phyloP scores from a whole-genome alignment of 1,284 basidiomycete species.

The Sparassis latifolia region DNA sequence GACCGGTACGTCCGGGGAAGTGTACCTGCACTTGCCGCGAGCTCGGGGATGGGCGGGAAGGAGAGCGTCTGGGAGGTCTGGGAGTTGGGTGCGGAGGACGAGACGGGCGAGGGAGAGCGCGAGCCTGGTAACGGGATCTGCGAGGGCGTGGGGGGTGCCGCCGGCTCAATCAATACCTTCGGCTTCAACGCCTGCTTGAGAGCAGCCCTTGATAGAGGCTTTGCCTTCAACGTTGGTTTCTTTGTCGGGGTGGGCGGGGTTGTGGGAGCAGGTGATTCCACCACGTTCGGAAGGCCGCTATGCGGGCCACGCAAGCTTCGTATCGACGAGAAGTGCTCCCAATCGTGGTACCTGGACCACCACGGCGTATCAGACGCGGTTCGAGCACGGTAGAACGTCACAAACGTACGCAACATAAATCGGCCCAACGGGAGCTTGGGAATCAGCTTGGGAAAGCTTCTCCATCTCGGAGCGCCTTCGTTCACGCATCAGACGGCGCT shows the following conservation, averaged over 20 bases:
- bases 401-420: slow-evolving; percentile 75
- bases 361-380: too few relatives aligned
- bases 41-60: slow-evolving; percentile 4
- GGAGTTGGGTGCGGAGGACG: slow-evolving; percentile 20
- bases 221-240: slow-evolving; percentile 23
- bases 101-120: slow-evolving; percentile 39
- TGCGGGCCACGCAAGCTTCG: slow-evolving; percentile 85
- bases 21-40: slow-evolving; percentile 2
- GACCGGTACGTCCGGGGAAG: slow-evolving; percentile 33
- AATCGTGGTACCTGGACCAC: slow-evolving; percentile 71
- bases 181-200: slow-evolving; percentile 13
- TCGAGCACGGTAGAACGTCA: background rate
- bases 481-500: slow-evolving; percentile 30
- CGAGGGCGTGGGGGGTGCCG: slow-evolving; percentile 20
- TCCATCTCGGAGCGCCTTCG: slow-evolving; percentile 29
- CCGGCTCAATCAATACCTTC: slow-evolving; percentile 5
- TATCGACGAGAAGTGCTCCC: slow-evolving; percentile 93
- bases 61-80: slow-evolving; percentile 13
- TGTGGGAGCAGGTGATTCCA: slow-evolving; percentile 33
- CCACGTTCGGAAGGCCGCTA: slow-evolving; percentile 65
- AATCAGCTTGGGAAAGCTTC: slow-evolving; percentile 15
- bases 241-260: slow-evolving; percentile 15
- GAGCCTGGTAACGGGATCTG: slow-evolving; percentile 37
- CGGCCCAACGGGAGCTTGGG: slow-evolving; percentile 33
- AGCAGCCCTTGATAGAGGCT: slow-evolving; percentile 15